Percentiles rank a stretch among this genome's conserved stretches.
These are phyloP conservation scores for Lupinus albus DNA, from an alignment of 306 rosid genomes.

Conservation along the genomic window DNA sequence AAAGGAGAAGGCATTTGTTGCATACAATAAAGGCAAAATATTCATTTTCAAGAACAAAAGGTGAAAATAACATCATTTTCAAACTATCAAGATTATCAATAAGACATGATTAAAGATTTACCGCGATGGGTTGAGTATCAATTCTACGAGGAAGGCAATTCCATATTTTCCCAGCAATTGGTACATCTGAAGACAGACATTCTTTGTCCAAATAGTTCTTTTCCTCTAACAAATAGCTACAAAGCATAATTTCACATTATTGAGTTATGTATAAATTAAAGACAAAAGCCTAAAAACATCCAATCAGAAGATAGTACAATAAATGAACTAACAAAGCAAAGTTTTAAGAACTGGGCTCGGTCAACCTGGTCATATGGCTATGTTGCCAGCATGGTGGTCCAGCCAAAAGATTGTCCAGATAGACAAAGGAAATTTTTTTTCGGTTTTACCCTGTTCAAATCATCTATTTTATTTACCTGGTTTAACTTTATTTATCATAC, in stretches of 20 bases:
- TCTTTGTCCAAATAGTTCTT: slow-evolving; percentile 62
- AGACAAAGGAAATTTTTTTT: neutral
- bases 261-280: slow-evolving; percentile 35
- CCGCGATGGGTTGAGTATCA: slow-evolving; percentile 55
- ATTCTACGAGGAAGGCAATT: slow-evolving; percentile 71
- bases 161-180: slow-evolving; percentile 72
- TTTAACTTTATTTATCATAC: no score
- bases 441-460: neutral
- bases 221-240: slow-evolving; percentile 80
- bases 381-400: neutral
- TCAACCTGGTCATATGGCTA: slow-evolving; percentile 30
- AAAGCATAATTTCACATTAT: slow-evolving; percentile 44
- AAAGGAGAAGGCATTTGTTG: neutral
- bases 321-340: slow-evolving; percentile 28
- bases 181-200: slow-evolving; percentile 55
- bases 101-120: slow-evolving; percentile 39
- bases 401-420: neutral
- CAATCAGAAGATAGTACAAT: slow-evolving; percentile 16
- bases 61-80: slow-evolving; percentile 24
- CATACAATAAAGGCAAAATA: slow-evolving; percentile 6
- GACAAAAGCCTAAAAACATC: neutral
- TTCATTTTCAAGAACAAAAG: neutral
- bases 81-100: slow-evolving; percentile 20
- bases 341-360: neutral
- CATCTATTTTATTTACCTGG: neutral